These are phyloP conservation scores for Thelonectria olida DNA, from an alignment of 2,329 filamentous ascomycete species.

Conservation along the genomic window DNA sequence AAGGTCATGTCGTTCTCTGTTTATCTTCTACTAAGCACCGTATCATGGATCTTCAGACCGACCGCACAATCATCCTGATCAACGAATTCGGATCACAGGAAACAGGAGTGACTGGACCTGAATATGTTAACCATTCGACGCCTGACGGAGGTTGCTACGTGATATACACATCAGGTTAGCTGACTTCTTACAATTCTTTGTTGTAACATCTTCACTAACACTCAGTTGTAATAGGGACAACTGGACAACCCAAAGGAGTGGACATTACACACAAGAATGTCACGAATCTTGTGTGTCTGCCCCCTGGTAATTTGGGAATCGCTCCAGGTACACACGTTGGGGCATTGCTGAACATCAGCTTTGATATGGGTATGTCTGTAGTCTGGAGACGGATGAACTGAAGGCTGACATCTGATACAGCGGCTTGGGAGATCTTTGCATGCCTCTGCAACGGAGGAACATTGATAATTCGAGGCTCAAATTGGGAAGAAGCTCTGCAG, in stretches of 20 bases:
- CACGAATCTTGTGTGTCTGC: slow-evolving; percentile 60
- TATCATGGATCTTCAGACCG: slow-evolving; percentile 39
- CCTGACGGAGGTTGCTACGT: slow-evolving; percentile 54
- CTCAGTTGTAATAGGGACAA: slow-evolving; percentile 53
- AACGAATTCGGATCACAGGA: slow-evolving; percentile 32
- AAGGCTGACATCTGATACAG: slow-evolving; percentile 44
- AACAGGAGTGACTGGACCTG: slow-evolving; percentile 5
- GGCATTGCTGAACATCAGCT: slow-evolving; percentile 66
- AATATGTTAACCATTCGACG: slow-evolving; percentile 44
- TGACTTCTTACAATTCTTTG: background rate
- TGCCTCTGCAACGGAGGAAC: slow-evolving; percentile 67
- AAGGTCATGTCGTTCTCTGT: slow-evolving; percentile 57
- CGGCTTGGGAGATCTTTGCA: slow-evolving; percentile 68
- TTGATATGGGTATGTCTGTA: slow-evolving; percentile 65
- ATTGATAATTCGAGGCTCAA: slow-evolving; percentile 59
- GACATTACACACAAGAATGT: slow-evolving; percentile 65
- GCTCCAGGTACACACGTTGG: slow-evolving; percentile 60
- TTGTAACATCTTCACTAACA: slow-evolving; percentile 2
- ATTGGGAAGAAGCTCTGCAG: slow-evolving; percentile 57
- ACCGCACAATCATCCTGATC: slow-evolving; percentile 39
- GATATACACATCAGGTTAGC: slow-evolving; percentile 64
- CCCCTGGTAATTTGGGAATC: slow-evolving; percentile 62
- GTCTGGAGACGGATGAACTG: background rate
- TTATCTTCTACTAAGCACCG: slow-evolving; percentile 50
- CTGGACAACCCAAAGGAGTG: slow-evolving; percentile 66